Evolutionary conservation across 805 yeast genomes (phyloP).

Genomic region (Starmerella apicola): DNA sequence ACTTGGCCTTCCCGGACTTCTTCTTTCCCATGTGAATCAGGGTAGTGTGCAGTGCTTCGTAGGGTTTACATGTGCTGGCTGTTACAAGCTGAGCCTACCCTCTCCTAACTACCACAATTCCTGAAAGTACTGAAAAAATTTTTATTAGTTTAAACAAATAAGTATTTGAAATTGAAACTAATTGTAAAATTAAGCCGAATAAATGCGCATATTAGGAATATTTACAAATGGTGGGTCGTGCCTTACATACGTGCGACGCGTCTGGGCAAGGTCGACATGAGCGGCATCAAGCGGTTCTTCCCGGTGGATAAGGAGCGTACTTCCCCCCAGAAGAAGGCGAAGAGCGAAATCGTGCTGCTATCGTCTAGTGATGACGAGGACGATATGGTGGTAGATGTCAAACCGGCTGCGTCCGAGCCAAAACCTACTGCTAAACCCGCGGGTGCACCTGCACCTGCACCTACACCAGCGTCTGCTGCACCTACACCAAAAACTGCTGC

Average conservation of each 20-base stretch:
- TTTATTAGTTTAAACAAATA: no score
- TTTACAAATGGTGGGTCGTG: neutral
- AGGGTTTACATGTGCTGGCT: no score
- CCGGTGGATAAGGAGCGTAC: slow-evolving; percentile 11
- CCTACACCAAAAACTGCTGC: neutral
- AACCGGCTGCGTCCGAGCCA: neutral
- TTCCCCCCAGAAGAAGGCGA: slow-evolving; percentile 8
- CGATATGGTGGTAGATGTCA: neutral
- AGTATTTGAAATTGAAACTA: no score
- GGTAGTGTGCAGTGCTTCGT: no score
- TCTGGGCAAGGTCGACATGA: slow-evolving; percentile 1
- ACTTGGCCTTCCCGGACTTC: slow-evolving; percentile 2
- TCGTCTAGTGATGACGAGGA: slow-evolving; percentile 1
- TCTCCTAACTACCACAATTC: no score
- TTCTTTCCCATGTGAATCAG: no score
- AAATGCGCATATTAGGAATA: neutral
- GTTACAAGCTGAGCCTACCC: no score
- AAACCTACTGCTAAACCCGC: neutral
- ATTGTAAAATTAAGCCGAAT: no score
- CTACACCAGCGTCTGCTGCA: neutral
- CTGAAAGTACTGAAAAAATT: no score
- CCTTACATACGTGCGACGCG: neutral
- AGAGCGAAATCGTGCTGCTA: neutral
- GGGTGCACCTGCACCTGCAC: neutral
- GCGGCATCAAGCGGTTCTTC: slow-evolving; percentile 14